Evolutionary conservation across 805 yeast genomes (phyloP).

Genomic region (Barnettozyma californica): DNA sequence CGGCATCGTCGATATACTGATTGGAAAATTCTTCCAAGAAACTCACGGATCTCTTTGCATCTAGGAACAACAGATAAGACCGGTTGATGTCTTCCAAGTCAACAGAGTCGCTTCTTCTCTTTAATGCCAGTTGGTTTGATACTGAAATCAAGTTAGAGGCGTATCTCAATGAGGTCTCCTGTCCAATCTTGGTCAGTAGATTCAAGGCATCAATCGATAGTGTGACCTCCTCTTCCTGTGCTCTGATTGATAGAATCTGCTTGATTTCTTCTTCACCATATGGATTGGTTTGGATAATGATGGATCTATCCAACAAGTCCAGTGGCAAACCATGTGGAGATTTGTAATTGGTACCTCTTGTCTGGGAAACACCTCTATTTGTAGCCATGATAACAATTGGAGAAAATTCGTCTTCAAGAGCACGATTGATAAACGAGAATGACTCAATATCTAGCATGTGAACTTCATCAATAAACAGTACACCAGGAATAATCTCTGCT

Average conservation of each 20-base stretch:
- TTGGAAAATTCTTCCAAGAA: conserved; percentile 64
- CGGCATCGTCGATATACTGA: conserved; percentile 75
- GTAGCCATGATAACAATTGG: conserved; percentile 99
- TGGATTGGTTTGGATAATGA: conserved; percentile 80
- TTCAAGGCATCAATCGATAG: conserved; percentile 78
- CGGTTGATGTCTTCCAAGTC: conserved; percentile 83
- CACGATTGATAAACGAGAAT: conserved; percentile 91
- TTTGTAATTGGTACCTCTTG: conserved; percentile 89
- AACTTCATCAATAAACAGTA: conserved; percentile 93
- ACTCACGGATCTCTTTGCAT: conserved; percentile 83
- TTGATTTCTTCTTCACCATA: conserved; percentile 81
- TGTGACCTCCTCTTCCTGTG: conserved; percentile 91
- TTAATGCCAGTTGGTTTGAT: conserved; percentile 77
- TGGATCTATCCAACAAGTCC: conserved; percentile 89
- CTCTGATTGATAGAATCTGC: conserved; percentile 81
- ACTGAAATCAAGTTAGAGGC: conserved; percentile 89
- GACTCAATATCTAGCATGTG: conserved; percentile 98
- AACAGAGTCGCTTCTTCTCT: conserved; percentile 67
- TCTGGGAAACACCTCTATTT: conserved; percentile 88
- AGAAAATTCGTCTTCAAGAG: conserved; percentile 92
- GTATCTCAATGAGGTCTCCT: conserved; percentile 86
- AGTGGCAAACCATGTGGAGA: conserved; percentile 98
- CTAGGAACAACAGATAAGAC: conserved; percentile 81
- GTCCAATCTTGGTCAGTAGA: conserved; percentile 82
- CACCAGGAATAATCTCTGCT: conserved; percentile 97